Percentiles rank a stretch among this genome's conserved stretches.
phyloP scores from a whole-genome alignment of 164 flowering plant species.

The Stephania cephalantha region DNA sequence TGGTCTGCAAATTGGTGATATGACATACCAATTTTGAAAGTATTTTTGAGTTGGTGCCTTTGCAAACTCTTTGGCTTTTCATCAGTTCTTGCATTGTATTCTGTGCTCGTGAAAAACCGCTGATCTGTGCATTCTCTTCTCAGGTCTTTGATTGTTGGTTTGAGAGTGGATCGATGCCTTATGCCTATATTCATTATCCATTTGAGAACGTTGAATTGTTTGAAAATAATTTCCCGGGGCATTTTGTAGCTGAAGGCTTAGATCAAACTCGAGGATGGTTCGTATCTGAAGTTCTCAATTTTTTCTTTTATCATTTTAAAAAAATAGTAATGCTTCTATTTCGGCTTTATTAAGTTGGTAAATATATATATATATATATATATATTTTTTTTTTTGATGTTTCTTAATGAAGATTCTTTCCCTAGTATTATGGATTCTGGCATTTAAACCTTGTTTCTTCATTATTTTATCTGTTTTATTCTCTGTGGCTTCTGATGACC shows the following conservation, averaged over 20 bases:
- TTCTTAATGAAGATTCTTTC: background rate
- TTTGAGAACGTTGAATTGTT: slow-evolving; percentile 91
- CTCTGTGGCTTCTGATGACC: background rate
- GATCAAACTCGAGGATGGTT: slow-evolving; percentile 99
- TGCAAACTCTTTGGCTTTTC: background rate
- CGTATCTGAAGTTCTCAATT: slow-evolving; percentile 12
- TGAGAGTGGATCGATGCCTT: slow-evolving; percentile 99
- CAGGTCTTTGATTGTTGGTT: slow-evolving; percentile 99
- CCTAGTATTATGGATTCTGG: background rate
- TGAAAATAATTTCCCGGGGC: slow-evolving; percentile 91
- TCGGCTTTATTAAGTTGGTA: background rate
- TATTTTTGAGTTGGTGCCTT: background rate
- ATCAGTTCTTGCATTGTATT: background rate
- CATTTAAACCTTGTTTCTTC: background rate
- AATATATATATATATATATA: too few species aligned
- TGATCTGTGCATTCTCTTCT: slow-evolving; percentile 1
- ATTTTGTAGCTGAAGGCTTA: slow-evolving; percentile 97
- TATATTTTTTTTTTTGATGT: background rate
- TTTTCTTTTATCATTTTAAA: background rate
- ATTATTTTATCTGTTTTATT: background rate
- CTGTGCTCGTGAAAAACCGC: background rate
- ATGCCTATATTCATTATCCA: slow-evolving; percentile 94
- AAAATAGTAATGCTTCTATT: background rate
- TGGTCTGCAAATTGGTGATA: background rate
- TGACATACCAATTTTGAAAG: background rate